A percentile compares a stretch with the other conserved stretches of the same genome.
These are phyloP conservation scores for Perkinsus marinus DNA, from an alignment of 169 alveolate species.

Conservation along the genomic window DNA sequence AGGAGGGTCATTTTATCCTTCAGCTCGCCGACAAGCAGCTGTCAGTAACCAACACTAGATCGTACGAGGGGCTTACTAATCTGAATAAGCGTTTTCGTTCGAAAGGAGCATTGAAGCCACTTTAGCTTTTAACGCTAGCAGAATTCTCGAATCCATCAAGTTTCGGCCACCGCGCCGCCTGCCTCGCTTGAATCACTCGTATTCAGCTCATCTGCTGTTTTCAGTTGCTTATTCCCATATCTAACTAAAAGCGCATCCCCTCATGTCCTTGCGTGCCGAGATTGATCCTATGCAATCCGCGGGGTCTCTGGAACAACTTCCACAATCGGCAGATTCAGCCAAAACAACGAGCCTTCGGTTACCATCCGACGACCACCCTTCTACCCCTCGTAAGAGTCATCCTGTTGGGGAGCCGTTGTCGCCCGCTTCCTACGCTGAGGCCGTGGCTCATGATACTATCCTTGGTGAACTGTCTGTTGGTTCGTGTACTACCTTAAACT, in stretches of 20 bases:
- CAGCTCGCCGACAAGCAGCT: too few species aligned
- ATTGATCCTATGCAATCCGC: neutral
- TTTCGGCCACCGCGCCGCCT: neutral
- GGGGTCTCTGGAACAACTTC: neutral
- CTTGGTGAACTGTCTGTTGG: neutral
- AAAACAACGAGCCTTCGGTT: neutral
- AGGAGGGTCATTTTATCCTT: too few species aligned
- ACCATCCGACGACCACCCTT: neutral
- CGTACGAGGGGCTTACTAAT: too few species aligned
- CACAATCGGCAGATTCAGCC: neutral
- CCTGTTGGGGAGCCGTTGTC: neutral
- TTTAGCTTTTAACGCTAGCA: neutral
- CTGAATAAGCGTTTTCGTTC: too few species aligned
- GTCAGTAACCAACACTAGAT: too few species aligned
- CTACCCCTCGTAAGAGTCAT: neutral
- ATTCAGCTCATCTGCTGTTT: neutral
- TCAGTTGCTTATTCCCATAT: neutral
- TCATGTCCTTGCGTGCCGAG: neutral
- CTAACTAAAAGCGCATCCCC: neutral
- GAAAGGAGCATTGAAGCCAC: too few species aligned
- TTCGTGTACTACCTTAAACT: neutral
- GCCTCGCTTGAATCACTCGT: neutral
- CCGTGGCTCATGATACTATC: neutral
- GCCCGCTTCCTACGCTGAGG: neutral
- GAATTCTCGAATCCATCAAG: neutral